Evolutionary conservation across 345 rosid species (phyloP).

Genomic region (Salix purpurea): DNA sequence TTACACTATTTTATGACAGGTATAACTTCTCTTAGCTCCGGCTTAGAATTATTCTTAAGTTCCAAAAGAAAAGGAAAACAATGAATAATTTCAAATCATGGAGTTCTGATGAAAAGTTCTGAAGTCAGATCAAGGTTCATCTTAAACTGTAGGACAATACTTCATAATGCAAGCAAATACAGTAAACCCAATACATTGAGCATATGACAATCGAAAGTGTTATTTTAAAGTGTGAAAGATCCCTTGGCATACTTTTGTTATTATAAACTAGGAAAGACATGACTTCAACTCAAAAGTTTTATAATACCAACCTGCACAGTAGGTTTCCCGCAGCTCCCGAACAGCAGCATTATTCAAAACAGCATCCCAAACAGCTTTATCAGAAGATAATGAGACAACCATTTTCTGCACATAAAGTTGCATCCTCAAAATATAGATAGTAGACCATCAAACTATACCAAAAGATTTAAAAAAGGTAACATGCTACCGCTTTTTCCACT

Average conservation of each 20-base stretch:
- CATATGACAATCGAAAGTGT: neutral
- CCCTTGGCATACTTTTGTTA: neutral
- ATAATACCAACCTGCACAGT: conserved; percentile 41
- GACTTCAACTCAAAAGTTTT: neutral
- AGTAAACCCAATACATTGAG: neutral
- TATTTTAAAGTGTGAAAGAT: neutral
- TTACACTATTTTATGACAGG: too few species aligned
- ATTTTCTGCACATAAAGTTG: conserved; percentile 48
- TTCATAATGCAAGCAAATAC: neutral
- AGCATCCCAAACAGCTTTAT: conserved; percentile 83
- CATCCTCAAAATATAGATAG: neutral
- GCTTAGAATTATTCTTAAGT: neutral
- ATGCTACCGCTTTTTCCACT: neutral
- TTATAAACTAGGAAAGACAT: neutral
- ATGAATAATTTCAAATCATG: neutral
- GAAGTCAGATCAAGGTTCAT: neutral
- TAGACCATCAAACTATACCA: neutral
- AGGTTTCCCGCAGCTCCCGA: conserved; percentile 58
- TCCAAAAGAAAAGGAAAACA: neutral
- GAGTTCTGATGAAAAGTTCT: neutral
- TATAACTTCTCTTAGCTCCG: neutral
- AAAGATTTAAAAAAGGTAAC: neutral
- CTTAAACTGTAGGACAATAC: neutral
- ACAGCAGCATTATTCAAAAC: conserved; percentile 75
- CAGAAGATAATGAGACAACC: conserved; percentile 80